Evolutionary conservation across 345 rosid genomes (phyloP).

Genomic region (Citrus trifoliata): DNA sequence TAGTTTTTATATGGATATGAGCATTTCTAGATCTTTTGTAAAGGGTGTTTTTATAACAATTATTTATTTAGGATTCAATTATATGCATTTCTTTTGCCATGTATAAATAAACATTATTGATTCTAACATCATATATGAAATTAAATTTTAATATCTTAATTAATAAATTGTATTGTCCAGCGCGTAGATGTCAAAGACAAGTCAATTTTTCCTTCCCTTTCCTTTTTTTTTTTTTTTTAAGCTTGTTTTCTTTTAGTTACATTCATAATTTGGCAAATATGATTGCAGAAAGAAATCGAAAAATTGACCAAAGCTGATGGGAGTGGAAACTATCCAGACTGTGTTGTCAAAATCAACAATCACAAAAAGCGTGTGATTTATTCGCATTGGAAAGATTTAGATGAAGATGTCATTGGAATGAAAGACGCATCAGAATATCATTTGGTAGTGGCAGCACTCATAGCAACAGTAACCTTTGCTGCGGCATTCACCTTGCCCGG

Average conservation of each 20-base stretch:
- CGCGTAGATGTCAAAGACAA: too few relatives aligned
- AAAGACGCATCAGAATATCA: accelerated
- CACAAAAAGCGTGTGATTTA: background rate
- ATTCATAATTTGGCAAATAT: too few relatives aligned
- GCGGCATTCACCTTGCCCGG: background rate
- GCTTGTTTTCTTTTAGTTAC: too few relatives aligned
- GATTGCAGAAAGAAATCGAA: background rate
- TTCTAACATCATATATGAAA: too few relatives aligned
- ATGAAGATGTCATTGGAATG: background rate
- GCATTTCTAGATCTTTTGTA: too few relatives aligned
- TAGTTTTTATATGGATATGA: too few relatives aligned
- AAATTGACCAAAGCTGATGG: background rate
- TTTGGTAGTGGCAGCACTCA: background rate
- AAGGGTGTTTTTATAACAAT: too few relatives aligned
- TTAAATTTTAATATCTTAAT: background rate
- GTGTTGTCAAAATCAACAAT: background rate
- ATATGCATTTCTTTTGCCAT: too few relatives aligned
- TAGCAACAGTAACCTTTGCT: background rate
- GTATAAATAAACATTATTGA: too few relatives aligned
- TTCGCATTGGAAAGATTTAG: background rate
- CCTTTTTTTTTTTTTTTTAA: too few relatives aligned
- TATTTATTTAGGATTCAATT: background rate
- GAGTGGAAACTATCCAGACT: background rate
- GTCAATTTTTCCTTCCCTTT: too few relatives aligned
- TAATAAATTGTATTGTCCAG: background rate